Percentiles rank a stretch among this genome's conserved stretches.
Evolutionary conservation across 352 stramenopile genomes (phyloP).

Genomic region (Blastocystis sp.): DNA sequence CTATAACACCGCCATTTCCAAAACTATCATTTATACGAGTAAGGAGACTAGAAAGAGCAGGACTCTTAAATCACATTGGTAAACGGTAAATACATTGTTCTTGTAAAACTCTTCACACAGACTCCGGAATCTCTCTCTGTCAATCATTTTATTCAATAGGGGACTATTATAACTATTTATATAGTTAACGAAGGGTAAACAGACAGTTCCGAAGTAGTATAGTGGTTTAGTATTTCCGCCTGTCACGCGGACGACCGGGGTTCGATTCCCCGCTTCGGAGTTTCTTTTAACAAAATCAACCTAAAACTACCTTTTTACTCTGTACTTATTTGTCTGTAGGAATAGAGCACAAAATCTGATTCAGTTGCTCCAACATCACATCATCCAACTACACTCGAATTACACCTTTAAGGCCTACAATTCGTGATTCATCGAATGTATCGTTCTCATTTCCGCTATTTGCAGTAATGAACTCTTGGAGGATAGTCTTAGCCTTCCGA

Average conservation of each 20-base stretch:
- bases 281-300: conserved; percentile 12
- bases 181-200: neutral
- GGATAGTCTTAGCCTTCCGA: neutral
- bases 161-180: neutral
- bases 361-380: conserved; percentile 22
- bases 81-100: neutral
- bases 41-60: neutral
- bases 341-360: conserved; percentile 12
- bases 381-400: conserved; percentile 17
- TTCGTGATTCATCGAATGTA: conserved; percentile 21
- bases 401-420: neutral
- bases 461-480: neutral
- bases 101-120: conserved; percentile 33
- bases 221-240: conserved; percentile 62
- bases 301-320: neutral
- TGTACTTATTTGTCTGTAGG: neutral
- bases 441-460: conserved; percentile 58
- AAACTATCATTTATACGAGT: neutral
- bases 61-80: neutral
- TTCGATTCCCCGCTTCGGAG: conserved; percentile 59
- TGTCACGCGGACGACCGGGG: conserved; percentile 52
- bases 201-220: conserved; percentile 42
- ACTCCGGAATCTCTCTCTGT: neutral
- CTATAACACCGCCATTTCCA: neutral
- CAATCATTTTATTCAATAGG: neutral